Evolutionary conservation across 352 stramenopile genomes (phyloP), one percentile per base, ranked within the genome.

Genomic region (Pythium diclinum): DNA sequence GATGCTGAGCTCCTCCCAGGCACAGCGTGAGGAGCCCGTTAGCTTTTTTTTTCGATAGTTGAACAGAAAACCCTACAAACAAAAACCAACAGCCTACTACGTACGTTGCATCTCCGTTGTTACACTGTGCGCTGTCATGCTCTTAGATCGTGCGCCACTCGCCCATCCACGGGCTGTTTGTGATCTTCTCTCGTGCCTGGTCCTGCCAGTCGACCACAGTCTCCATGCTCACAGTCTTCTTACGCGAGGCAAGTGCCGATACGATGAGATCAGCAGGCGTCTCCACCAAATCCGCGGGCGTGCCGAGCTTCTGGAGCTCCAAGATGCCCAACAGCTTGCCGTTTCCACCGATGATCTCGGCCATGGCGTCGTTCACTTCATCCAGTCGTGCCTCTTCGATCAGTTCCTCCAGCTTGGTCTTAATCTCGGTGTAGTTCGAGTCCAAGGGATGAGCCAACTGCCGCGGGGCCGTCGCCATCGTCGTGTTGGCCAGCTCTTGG

Each of bases 321-420:
- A 95, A 62, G 19, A 61, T 47, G 25, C 76, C 69, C n/a, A 92
- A 58, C 6, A 91, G 34, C 3, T 77, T 65, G 16, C 42, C 17
- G 6, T 89, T 73, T 21, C 63, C 67, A 5, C 78, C 76, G 11
- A 91, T 67, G 47, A 94, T 78, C 57, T 95, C 80, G 42, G 56
- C 46, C 75, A 95, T 92, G 51, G 78, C 71, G 57, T 94, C 85
- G 61, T 95, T 91, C 23, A 95, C 68, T 68, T 93, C 81, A 54
- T 94, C 79, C 51, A 91, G 69, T 36, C 85, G 78, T 7, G 84
- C 85, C 73, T 91, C 71, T 47, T 93, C 74, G 34, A 95, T 83
- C 42, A 90, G 71, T 28, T 65, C 74, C 16, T 81, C 69, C 30
- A 94, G 61, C 19, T 75, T 78, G 9, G 67, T 65, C 57, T 83